Percentiles rank a stretch among this genome's conserved stretches.
These are phyloP conservation scores for Trichosporon sp. DNA, from an alignment of 1,284 basidiomycete species.

Conservation along the genomic window DNA sequence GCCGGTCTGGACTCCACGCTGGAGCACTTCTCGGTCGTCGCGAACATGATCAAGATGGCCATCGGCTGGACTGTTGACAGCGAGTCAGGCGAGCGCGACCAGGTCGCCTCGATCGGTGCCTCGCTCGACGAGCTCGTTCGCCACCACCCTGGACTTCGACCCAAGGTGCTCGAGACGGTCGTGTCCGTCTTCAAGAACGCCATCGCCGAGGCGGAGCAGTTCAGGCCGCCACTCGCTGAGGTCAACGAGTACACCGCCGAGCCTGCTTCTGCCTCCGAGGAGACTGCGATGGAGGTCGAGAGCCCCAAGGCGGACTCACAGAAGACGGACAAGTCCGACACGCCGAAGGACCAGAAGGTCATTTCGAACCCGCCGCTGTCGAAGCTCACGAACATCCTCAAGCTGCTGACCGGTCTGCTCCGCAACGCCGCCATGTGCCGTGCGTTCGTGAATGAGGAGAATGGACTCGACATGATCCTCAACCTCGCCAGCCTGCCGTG, in stretches of 20 bases:
- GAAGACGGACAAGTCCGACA: conserved; percentile 8
- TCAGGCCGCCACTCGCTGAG: conserved; percentile 22
- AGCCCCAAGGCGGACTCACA: background rate
- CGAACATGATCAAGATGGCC: conserved; percentile 80
- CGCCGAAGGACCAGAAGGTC: conserved; percentile 7
- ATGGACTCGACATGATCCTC: conserved; percentile 71
- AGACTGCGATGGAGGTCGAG: conserved; percentile 12
- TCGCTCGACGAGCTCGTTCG: conserved; percentile 92
- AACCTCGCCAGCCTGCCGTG: conserved; percentile 75
- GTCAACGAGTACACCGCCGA: conserved; percentile 20
- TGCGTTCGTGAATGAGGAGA: conserved; percentile 68
- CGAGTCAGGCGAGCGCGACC: conserved; percentile 75
- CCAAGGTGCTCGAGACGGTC: conserved; percentile 68
- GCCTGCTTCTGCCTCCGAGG: background rate
- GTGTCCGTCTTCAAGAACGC: conserved; percentile 66
- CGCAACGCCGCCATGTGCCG: conserved; percentile 61
- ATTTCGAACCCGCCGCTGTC: conserved; percentile 20
- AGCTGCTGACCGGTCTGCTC: conserved; percentile 12
- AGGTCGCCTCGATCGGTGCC: conserved; percentile 78
- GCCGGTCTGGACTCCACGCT: conserved; percentile 76
- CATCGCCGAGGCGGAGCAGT: conserved; percentile 36
- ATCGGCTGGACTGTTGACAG: conserved; percentile 78
- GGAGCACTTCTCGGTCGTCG: conserved; percentile 70
- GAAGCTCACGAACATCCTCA: conserved; percentile 27
- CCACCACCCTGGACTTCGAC: conserved; percentile 86